Evolutionary conservation across 148 eudicot species (phyloP).

Genomic region (Mesembryanthemum crystallinum): DNA sequence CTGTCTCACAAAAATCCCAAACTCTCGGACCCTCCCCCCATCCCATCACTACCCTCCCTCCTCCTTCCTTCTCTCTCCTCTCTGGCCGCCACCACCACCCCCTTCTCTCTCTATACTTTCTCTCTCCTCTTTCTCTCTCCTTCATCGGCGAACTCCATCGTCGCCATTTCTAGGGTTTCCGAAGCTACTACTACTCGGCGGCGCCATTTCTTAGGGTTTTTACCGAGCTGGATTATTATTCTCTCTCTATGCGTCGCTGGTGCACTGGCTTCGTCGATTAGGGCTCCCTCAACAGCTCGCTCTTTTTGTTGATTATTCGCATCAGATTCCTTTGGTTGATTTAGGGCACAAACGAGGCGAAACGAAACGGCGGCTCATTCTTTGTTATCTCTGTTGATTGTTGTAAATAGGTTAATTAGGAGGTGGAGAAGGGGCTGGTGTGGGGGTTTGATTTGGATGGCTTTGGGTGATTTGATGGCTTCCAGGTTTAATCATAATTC

Average conservation of each 20-base stretch:
- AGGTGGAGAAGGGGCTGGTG: background rate
- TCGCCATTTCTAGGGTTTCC: slow-evolving; percentile 30
- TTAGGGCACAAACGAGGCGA: slow-evolving; percentile 12
- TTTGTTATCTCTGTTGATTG: background rate
- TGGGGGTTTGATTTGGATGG: slow-evolving; percentile 41
- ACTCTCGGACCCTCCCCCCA: background rate
- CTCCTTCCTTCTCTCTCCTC: slow-evolving; percentile 1
- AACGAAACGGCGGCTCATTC: background rate
- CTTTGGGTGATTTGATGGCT: slow-evolving; percentile 89
- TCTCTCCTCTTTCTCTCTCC: background rate
- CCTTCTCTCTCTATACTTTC: background rate
- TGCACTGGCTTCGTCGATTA: slow-evolving; percentile 55
- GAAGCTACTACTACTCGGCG: too few relatives aligned
- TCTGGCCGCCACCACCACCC: background rate
- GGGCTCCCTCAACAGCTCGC: background rate
- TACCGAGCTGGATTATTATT: slow-evolving; percentile 48
- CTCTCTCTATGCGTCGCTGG: slow-evolving; percentile 42
- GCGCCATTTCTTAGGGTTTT: slow-evolving; percentile 20
- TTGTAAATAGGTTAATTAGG: background rate
- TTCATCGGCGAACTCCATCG: slow-evolving; percentile 6
- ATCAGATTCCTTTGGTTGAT: background rate
- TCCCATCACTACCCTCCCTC: background rate
- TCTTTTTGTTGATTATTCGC: background rate
- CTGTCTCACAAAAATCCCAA: background rate
- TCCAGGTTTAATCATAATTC: slow-evolving; percentile 55